These are phyloP conservation scores for Coniochaeta hoffmannii DNA, from an alignment of 2,329 filamentous ascomycete genomes.

Conservation along the genomic window DNA sequence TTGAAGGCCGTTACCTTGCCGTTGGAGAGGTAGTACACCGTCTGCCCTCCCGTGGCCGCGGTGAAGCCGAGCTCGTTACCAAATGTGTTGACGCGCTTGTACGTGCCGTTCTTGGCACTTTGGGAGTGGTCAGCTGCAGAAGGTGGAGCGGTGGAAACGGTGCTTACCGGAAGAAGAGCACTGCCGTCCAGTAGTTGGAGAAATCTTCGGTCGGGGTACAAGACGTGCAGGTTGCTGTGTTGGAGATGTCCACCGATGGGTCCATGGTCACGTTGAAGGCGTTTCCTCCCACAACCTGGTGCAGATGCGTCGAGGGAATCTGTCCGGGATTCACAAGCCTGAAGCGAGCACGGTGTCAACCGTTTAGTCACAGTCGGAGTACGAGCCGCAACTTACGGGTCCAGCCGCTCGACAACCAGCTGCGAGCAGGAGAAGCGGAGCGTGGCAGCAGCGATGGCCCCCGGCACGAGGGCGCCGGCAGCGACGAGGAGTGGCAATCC, in stretches of 20 bases:
- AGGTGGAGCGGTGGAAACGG: no score
- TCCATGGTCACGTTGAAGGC: slow-evolving; percentile 31
- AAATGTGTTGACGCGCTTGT: slow-evolving; percentile 12
- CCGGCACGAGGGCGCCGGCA: slow-evolving; percentile 9
- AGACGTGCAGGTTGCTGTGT: slow-evolving; percentile 19
- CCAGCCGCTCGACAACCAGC: slow-evolving; percentile 14
- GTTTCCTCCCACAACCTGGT: slow-evolving; percentile 20
- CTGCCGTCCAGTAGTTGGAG: slow-evolving; percentile 19
- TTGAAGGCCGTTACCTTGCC: slow-evolving; percentile 32
- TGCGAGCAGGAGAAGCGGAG: slow-evolving; percentile 16
- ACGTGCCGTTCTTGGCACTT: slow-evolving; percentile 14
- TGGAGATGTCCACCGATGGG: slow-evolving; percentile 14
- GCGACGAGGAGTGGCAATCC: slow-evolving; percentile 6
- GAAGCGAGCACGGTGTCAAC: neutral
- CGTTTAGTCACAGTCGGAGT: no score
- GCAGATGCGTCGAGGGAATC: slow-evolving; percentile 15
- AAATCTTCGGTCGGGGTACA: slow-evolving; percentile 25
- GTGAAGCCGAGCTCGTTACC: slow-evolving; percentile 22
- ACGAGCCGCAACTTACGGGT: slow-evolving; percentile 5
- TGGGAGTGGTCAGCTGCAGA: neutral
- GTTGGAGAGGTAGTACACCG: slow-evolving; percentile 26
- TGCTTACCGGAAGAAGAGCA: slow-evolving; percentile 16
- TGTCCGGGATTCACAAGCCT: slow-evolving; percentile 13
- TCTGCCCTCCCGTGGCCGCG: slow-evolving; percentile 21
- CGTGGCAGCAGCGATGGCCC: slow-evolving; percentile 11